Conservation (phyloP, 495 filamentous ascomycete species). For the Podospora bellae-mahoneyi region DNA sequence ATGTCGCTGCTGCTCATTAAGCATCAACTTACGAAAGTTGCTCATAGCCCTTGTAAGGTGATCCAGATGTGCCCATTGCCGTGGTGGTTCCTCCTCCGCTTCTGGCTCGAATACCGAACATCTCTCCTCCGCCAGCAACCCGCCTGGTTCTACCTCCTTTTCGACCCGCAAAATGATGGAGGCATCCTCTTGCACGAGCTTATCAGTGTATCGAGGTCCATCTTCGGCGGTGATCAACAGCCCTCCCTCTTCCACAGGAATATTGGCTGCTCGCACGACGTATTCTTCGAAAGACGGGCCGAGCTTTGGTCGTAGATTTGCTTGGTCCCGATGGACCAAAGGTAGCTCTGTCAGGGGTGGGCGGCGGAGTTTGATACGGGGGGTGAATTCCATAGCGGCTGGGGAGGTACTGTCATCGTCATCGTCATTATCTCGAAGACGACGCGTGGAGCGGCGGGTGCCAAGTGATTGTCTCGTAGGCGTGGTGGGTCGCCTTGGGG, state of each 20-base stretch:
- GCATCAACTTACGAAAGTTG: constrained; percentile 73
- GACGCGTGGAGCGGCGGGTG: constrained; percentile 40
- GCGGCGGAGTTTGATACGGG: constrained; percentile 44
- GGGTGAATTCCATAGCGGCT: constrained; percentile 30
- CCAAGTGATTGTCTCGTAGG: constrained; percentile 37
- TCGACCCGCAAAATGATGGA: constrained; percentile 58
- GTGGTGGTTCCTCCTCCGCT: constrained; percentile 66
- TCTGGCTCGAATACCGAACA: constrained; percentile 78
- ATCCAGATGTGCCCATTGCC: constrained; percentile 79
- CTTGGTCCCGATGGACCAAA: constrained; percentile 53
- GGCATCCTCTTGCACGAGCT: constrained; percentile 52
- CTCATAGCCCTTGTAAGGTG: constrained; percentile 78
- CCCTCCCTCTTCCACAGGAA: constrained; percentile 49
- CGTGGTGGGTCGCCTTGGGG: constrained; percentile 32
- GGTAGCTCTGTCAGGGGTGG: constrained; percentile 41
- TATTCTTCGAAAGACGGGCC: constrained; percentile 53
- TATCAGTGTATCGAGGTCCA: constrained; percentile 49
- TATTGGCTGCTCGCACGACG: constrained; percentile 41
- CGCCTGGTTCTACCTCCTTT: constrained; percentile 67
- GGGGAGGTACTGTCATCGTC: constrained; percentile 26
- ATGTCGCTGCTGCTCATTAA: constrained; percentile 73
- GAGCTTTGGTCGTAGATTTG: constrained; percentile 44
- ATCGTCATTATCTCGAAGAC: constrained; percentile 27
- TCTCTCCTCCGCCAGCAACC: constrained; percentile 64
- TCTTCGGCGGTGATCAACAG: constrained; percentile 53